Percentiles rank a stretch among this genome's conserved stretches.
Conservation (phyloP, 768 basidiomycete genomes). For the Crepidotus variabilis region DNA sequence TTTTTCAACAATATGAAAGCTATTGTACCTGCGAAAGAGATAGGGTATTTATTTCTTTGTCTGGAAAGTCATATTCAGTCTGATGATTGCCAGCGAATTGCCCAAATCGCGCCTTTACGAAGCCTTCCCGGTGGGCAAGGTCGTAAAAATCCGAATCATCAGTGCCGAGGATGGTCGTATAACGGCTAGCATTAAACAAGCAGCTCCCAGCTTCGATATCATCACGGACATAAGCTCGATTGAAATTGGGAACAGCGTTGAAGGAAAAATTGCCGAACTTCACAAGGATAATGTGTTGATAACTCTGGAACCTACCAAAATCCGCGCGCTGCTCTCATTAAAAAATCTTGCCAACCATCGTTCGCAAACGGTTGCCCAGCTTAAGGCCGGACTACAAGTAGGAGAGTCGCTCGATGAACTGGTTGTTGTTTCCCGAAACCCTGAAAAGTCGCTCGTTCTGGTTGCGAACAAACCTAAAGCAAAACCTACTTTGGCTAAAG, state of each 20-base stretch:
- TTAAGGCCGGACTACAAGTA: slow-evolving; percentile 56
- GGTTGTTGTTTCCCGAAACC: slow-evolving; percentile 85
- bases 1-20: slow-evolving; percentile 90
- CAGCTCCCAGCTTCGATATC: slow-evolving; percentile 43
- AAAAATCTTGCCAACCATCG: slow-evolving; percentile 84
- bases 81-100: slow-evolving; percentile 52
- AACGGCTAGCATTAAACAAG: slow-evolving; percentile 85
- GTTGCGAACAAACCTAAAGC: slow-evolving; percentile 71
- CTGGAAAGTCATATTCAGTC: neutral
- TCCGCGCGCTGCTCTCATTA: slow-evolving; percentile 82
- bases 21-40: slow-evolving; percentile 74
- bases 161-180: slow-evolving; percentile 61
- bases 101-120: slow-evolving; percentile 50
- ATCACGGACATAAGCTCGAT: slow-evolving; percentile 65
- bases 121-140: slow-evolving; percentile 75
- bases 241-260: slow-evolving; percentile 71
- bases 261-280: slow-evolving; percentile 71
- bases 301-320: slow-evolving; percentile 61
- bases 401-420: slow-evolving; percentile 75
- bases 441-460: slow-evolving; percentile 82
- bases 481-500: slow-evolving; percentile 45
- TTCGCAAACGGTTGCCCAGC: slow-evolving; percentile 57
- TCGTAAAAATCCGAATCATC: slow-evolving; percentile 80
- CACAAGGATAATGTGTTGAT: slow-evolving; percentile 84
- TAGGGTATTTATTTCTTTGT: slow-evolving; percentile 50